Conservation (phyloP, 108 stramenopile species). For the Skeletonema costatum region DNA sequence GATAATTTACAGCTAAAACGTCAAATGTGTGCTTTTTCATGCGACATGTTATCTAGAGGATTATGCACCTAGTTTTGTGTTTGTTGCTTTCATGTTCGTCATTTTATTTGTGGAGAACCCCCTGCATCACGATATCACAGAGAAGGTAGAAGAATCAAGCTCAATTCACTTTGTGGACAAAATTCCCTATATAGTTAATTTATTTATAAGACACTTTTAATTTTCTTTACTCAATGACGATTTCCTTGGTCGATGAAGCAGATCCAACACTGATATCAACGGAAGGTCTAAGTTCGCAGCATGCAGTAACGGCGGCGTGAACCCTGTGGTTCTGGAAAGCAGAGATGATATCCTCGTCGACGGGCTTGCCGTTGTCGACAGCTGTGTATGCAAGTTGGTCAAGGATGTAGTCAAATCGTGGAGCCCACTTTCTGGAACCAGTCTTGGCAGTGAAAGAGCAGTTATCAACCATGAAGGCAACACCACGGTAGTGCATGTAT, state of each 20-base stretch:
- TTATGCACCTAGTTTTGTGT: no score
- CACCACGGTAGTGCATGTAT: slow-evolving; percentile 99
- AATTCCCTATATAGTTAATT: not conserved
- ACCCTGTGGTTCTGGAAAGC: slow-evolving; percentile 94
- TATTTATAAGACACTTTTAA: not conserved
- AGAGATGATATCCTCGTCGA: slow-evolving; percentile 82
- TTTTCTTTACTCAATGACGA: slow-evolving; percentile 86
- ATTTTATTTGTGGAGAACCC: no score
- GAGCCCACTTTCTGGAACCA: slow-evolving; percentile 98
- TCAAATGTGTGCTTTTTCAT: no score
- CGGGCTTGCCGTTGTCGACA: slow-evolving; percentile 92
- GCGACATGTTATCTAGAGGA: no score
- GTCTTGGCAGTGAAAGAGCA: slow-evolving; percentile 99
- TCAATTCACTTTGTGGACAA: not conserved
- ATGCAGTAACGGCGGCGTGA: slow-evolving; percentile 93
- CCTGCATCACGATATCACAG: no score
- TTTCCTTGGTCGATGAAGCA: slow-evolving; percentile 94
- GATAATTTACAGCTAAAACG: no score
- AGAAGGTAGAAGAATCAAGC: not conserved
- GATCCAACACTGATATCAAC: slow-evolving; percentile 95
- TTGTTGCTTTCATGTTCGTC: no score
- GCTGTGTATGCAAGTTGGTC: slow-evolving; percentile 98
- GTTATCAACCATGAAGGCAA: slow-evolving; percentile 99
- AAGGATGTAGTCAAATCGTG: slow-evolving; percentile 98
- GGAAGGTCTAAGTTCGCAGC: slow-evolving; percentile 95